phyloP scores from a whole-genome alignment of 768 basidiomycete genomes.

The Hygrocybe punicea region DNA sequence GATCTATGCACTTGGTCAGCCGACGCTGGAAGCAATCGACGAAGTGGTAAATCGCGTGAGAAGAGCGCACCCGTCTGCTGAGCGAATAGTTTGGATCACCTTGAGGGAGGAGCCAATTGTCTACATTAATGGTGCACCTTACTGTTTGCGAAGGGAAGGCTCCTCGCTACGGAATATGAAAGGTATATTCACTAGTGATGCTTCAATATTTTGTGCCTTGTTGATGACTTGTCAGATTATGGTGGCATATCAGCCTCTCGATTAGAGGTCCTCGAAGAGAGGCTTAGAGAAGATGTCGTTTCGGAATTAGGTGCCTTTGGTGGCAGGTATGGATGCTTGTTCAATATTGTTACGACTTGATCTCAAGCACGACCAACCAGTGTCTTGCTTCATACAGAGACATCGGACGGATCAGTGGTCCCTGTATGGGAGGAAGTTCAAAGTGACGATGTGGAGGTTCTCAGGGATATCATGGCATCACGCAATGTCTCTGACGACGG shows the following conservation, averaged over 20 bases:
- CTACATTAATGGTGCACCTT: conserved; percentile 90
- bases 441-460: conserved; percentile 64
- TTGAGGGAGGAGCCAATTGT: conserved; percentile 90
- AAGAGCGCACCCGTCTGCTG: conserved; percentile 53
- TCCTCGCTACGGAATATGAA: conserved; percentile 94
- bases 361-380: conserved; percentile 35
- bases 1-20: conserved; percentile 92
- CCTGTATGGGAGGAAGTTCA: conserved; percentile 94
- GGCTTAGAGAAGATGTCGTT: conserved; percentile 83
- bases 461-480: conserved; percentile 84
- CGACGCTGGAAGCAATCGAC: conserved; percentile 81
- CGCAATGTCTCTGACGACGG: conserved; percentile 40
- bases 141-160: conserved; percentile 81
- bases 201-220: background rate
- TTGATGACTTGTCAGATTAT: conserved; percentile 57
- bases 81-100: conserved; percentile 82
- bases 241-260: conserved; percentile 91
- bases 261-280: conserved; percentile 85
- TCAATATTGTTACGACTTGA: background rate
- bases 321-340: conserved; percentile 55
- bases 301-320: conserved; percentile 80
- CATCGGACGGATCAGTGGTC: conserved; percentile 78
- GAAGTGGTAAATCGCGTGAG: conserved; percentile 69
- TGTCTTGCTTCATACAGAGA: conserved; percentile 86
- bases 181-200: conserved; percentile 40